Evolutionary conservation across 1,284 basidiomycete genomes (phyloP), one percentile per base, ranked within the genome.

Genomic region (Leccinum solheimii): DNA sequence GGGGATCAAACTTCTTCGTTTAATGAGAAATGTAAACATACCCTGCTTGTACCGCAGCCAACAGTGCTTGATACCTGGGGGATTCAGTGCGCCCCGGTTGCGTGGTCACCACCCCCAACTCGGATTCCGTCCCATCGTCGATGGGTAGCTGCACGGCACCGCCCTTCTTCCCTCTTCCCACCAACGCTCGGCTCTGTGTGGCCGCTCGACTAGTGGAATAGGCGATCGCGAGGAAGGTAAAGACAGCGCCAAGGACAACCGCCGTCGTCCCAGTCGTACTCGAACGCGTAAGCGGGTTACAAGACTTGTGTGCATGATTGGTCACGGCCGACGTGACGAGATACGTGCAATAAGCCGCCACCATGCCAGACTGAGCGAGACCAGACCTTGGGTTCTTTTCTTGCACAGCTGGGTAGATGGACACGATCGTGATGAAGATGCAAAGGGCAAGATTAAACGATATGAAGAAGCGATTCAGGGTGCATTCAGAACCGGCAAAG

Each of bases 191-290:
- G 69, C 91, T 94, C 76, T 97, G 95, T 0, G 97, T 99, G 7
- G 97, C 97, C 2, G 97, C 97, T 53, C 97, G 84, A 23, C 90
- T 94, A 0, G 97, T 99, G 23, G 95, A 97, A 75, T 98, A 99
- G 10, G 97, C 97, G 68, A 99, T 98, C 3, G 97, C 96, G 53
- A 98, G 78, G 83, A 99, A 98, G 1, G 97, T 99, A 78, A 99
- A 98, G 14, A 95, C 77, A 5, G 94, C 97, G 50, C 97, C 97
- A 50, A 98, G 81, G 27, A 98, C 82, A 36, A 97, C 88, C 1
- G 94, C 92, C 3, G 94, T 95, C 23, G 89, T 95, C 65, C 91
- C 87, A 1, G 95, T 92, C 55, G 81, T 88, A 66, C 80, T 83
- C 49, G 84, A 85, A 55, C 84, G 81, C 34, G 84, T 83, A 19